Evolutionary conservation across 176 grass and related monocot genomes (phyloP), one percentile per base, ranked within the genome.

Genomic region (Zea luxurians): DNA sequence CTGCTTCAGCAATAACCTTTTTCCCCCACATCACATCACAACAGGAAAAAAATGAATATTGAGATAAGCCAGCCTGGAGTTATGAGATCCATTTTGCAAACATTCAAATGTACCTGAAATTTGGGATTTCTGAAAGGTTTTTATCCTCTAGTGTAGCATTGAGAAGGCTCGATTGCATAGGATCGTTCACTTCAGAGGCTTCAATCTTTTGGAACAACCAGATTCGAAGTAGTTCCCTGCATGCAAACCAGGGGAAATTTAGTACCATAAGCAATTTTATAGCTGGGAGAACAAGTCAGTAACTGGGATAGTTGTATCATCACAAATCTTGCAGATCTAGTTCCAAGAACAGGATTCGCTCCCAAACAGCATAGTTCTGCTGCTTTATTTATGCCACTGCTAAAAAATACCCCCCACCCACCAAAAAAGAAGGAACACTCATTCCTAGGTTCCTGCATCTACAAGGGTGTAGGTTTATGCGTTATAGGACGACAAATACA

Each of bases 171-270:
- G n/a, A n/a, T n/a, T n/a, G n/a, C n/a, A n/a, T n/a, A n/a, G n/a
- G 1, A 53, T 37, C 13, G 0, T 54, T 52, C 13, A 55, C 47
- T 59, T 61, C 10, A 15, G 37, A 64, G 37, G 10, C 41, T 43
- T 62, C 6, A 4, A 15, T 68, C 55, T 70, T 67, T 21, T 46
- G 37, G 59, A 65, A 80, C 55, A 48, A 76, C 70, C 40, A 75
- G 9, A 40, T 48, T 64, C 4, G 10, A 83, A 64, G 35, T 64
- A 36, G 47, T 73, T 46, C 37, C 17, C 45, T 78, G 10, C 41
- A 50, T 41, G 35, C 10, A 42, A 75, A 4, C 59, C 45, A 71
- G 13, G 8, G 13, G 8, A 59, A 78, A 65, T 73, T 45, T 72
- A 21, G 6, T 66, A 15, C 59, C 40, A 21, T 27, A 65, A 53